Evolutionary conservation across 2,329 filamentous ascomycete genomes (phyloP).

Genomic region (Chrysosporium queenslandicum): DNA sequence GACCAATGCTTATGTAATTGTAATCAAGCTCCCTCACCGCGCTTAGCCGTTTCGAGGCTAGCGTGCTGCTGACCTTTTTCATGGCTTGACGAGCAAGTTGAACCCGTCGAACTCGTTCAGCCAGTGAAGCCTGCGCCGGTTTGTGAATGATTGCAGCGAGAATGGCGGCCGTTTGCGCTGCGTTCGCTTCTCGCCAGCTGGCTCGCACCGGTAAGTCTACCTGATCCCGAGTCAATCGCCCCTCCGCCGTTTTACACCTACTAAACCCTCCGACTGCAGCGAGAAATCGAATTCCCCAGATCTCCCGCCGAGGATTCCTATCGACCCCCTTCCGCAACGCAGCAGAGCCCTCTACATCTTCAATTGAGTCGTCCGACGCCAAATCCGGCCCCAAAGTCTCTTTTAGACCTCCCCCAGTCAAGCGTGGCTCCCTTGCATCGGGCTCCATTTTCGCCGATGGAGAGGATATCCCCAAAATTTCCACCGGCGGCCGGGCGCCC

Average conservation of each 20-base stretch:
- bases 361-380: not conserved
- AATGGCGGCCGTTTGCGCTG: conserved; percentile 34
- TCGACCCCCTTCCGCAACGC: conserved; percentile 12
- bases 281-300: conserved; percentile 9
- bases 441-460: conserved; percentile 38
- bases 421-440: conserved; percentile 28
- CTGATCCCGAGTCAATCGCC: not conserved
- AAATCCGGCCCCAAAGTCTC: conserved; percentile 9
- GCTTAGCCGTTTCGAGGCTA: not conserved
- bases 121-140: not conserved
- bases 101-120: not conserved
- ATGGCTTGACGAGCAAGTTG: not conserved
- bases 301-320: conserved; percentile 16
- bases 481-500: conserved; percentile 16
- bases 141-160: conserved; percentile 6
- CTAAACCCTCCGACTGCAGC: conserved; percentile 4
- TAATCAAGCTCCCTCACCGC: too few relatives aligned
- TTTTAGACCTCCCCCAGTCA: conserved; percentile 16
- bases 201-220: conserved; percentile 29
- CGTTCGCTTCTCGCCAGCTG: conserved; percentile 32
- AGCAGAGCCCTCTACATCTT: not conserved
- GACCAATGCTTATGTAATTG: too few relatives aligned
- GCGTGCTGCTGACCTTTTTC: not conserved
- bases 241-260: not conserved
- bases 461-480: conserved; percentile 21